Percentiles rank a stretch among this genome's conserved stretches.
These are phyloP conservation scores for Pelargonium myrrhifolium DNA, from an alignment of 441 rosid genomes.

Conservation along the genomic window DNA sequence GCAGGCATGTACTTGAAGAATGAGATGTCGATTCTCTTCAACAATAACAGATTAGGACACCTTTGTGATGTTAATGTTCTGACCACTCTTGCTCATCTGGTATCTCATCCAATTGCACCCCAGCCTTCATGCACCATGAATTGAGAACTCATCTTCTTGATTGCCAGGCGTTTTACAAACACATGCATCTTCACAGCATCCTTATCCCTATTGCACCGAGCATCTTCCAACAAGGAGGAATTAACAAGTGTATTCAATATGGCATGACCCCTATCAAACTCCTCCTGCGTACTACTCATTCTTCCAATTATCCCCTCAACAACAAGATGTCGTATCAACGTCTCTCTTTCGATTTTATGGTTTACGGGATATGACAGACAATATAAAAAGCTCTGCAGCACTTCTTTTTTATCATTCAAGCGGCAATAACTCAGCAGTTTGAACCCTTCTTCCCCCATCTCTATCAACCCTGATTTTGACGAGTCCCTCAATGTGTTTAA, in stretches of 20 bases:
- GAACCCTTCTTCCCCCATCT: neutral
- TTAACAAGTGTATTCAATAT: slow-evolving; percentile 19
- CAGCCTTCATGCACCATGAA: slow-evolving; percentile 22
- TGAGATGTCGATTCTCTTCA: slow-evolving; percentile 4
- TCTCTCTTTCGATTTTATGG: neutral
- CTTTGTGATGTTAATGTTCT: neutral
- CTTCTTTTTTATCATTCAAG: neutral
- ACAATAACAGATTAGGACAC: slow-evolving; percentile 5
- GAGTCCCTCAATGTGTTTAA: slow-evolving; percentile 3
- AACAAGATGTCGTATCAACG: slow-evolving; percentile 18
- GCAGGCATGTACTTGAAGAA: neutral
- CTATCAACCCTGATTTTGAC: neutral
- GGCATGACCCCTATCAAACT: slow-evolving; percentile 13
- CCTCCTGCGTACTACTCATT: neutral
- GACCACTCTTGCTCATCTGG: slow-evolving; percentile 17
- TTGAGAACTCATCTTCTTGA: neutral
- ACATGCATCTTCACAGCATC: neutral
- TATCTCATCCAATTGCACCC: neutral
- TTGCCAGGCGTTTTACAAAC: slow-evolving; percentile 22
- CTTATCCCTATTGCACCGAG: no score
- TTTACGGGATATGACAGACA: slow-evolving; percentile 26
- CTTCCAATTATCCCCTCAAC: slow-evolving; percentile 16
- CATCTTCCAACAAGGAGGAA: slow-evolving; percentile 14
- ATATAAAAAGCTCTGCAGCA: slow-evolving; percentile 14
- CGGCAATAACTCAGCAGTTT: slow-evolving; percentile 13